Base-by-base conservation (phyloP, 495 filamentous ascomycete genomes). In the Corynascus novoguineensis region DNA sequence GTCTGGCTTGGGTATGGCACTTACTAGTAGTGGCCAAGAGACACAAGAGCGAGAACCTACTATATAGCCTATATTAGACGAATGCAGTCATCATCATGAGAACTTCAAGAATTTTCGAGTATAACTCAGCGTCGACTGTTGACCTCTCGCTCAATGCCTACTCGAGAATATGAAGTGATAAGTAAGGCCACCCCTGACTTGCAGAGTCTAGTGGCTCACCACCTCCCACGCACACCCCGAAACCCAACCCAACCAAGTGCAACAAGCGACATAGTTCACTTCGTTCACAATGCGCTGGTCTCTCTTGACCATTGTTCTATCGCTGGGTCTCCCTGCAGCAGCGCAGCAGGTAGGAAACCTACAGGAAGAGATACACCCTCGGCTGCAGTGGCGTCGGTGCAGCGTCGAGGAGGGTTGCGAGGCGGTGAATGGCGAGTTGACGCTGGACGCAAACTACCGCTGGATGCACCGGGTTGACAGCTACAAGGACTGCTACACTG, bases 311-410 rank as follows among this genome's bases (percentile, higher is more conserved):
- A n/a, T 40, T 19, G 24, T 46, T 24, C 12, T 40, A 24, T 27
- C n/a, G n/a, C 17, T 45, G 17, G 31, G 44, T 22, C 55, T 69
- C 40, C 63, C 68, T 46, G 28, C 66, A 42, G 28, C 66, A 42
- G 67, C 69, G 28, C 82, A 85, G 65, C 71, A 81, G 59, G 73
- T 77, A 53, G 81, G 81, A 61, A 80, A 64, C 27, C 24, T 69
- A 51, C 68, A 67, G 15, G 54, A 71, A 5, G 83, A 86, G 65
- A 76, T 66, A 15, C 81, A 84, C 58, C 82, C 81, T 29, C 68
- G 71, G 53, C 59, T 85, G 58, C 74, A 65, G 68, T 83, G 79
- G 80, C 71, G 74, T 61, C 74, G 73, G 40, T 85, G 81, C 66
- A 68, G 72, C 19, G 66, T 66, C 50, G 60, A 66, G 17, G 78